Conservation (phyloP, 805 yeast species). For the Wickerhamiella alocasiicola region DNA sequence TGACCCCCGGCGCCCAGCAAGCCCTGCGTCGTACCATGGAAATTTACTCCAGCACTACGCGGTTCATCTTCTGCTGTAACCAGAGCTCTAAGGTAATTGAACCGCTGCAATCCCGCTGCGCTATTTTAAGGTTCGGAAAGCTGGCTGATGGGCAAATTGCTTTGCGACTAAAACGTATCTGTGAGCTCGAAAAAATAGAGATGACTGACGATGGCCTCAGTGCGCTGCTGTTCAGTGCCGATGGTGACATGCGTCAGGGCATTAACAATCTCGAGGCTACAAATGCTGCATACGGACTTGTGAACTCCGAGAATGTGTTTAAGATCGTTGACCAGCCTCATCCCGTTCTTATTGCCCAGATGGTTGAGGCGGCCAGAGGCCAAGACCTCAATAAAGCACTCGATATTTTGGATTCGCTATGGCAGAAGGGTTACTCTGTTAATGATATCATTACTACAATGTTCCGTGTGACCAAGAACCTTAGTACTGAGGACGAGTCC, state of each 20-base stretch:
- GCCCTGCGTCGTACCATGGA: slow-evolving; percentile 94
- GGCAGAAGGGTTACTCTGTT: slow-evolving; percentile 88
- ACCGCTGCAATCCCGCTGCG: slow-evolving; percentile 93
- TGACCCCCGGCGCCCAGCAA: slow-evolving; percentile 96
- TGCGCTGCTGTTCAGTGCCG: slow-evolving; percentile 88
- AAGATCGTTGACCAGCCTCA: slow-evolving; percentile 95
- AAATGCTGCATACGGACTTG: slow-evolving; percentile 83
- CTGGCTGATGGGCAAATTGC: slow-evolving; percentile 77
- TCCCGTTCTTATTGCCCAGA: slow-evolving; percentile 67
- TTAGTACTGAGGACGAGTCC: slow-evolving; percentile 54
- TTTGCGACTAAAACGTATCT: slow-evolving; percentile 58
- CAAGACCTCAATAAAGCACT: slow-evolving; percentile 54
- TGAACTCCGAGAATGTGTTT: slow-evolving; percentile 86
- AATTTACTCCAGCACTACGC: slow-evolving; percentile 82
- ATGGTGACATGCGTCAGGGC: slow-evolving; percentile 99
- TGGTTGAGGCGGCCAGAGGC: slow-evolving; percentile 36
- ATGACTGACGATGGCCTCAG: slow-evolving; percentile 82
- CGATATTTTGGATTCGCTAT: slow-evolving; percentile 49
- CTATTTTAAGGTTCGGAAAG: slow-evolving; percentile 74
- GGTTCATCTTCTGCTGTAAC: slow-evolving; percentile 98
- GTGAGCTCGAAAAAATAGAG: slow-evolving; percentile 56
- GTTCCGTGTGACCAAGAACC: slow-evolving; percentile 72
- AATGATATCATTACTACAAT: slow-evolving; percentile 85
- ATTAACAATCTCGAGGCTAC: slow-evolving; percentile 88
- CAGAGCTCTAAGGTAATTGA: slow-evolving; percentile 90